Percentiles rank a stretch among this genome's conserved stretches.
phyloP scores from a whole-genome alignment of 2,329 filamentous ascomycete species.

The Coleophoma crateriformis region DNA sequence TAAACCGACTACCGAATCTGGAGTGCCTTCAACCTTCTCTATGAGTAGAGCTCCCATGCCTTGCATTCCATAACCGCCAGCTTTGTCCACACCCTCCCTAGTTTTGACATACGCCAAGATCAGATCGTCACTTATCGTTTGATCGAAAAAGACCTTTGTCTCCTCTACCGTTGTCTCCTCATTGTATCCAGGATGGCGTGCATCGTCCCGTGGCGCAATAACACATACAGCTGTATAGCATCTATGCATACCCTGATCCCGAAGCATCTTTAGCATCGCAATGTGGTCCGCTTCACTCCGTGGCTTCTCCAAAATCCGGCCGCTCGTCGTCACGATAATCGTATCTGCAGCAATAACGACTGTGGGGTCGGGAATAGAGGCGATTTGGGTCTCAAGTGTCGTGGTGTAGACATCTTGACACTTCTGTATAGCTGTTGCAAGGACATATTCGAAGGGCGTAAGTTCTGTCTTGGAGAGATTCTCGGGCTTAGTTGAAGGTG shows the following conservation, averaged over 20 bases:
- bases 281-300: slow-evolving; percentile 75
- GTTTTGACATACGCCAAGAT: slow-evolving; percentile 79
- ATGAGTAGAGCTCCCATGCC: slow-evolving; percentile 82
- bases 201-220: slow-evolving; percentile 77
- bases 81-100: slow-evolving; percentile 91
- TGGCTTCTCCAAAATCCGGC: slow-evolving; percentile 87
- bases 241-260: slow-evolving; percentile 72
- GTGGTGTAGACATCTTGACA: slow-evolving; percentile 59
- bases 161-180: slow-evolving; percentile 81
- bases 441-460: slow-evolving; percentile 84
- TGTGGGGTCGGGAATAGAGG: slow-evolving; percentile 56
- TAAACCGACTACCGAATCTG: slow-evolving; percentile 92
- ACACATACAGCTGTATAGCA: slow-evolving; percentile 82
- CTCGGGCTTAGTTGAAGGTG: slow-evolving; percentile 78
- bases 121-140: slow-evolving; percentile 71
- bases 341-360: slow-evolving; percentile 90
- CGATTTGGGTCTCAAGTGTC: slow-evolving; percentile 31
- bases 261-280: slow-evolving; percentile 73
- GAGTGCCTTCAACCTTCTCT: slow-evolving; percentile 81
- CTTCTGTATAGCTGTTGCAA: slow-evolving; percentile 80
- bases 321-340: slow-evolving; percentile 71
- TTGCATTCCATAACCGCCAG: slow-evolving; percentile 92
- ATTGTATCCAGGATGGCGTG: slow-evolving; percentile 78
- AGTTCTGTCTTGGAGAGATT: slow-evolving; percentile 72
- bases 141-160: slow-evolving; percentile 83